Base-by-base conservation (phyloP, 169 alveolate genomes). In the Theileria orientalis region DNA sequence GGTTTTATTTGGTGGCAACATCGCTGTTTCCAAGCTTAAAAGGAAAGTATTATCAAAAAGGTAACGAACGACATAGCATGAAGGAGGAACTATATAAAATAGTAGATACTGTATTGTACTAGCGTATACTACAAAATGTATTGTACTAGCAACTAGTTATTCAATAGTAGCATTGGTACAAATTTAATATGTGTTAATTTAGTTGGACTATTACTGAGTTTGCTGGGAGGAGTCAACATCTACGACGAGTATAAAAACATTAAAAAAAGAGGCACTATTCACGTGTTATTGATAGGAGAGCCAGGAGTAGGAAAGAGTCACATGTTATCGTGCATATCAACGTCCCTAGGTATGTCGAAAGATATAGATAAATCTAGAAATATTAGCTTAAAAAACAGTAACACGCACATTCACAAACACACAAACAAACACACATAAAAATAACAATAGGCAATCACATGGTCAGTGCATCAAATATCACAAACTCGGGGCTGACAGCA, bases 401-500 rank as follows among this genome's bases (percentile, higher is more conserved):
- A 11, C 49, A 41, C 14, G 14, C 14, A 11, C 14, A 11, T 11
- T 41, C 49, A 41, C 14, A 41, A 41, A 41, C 8, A 8, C 14
- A 8, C 14, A 41, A 41, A 16, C 7, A 0, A 14, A 21, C 14
- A 33, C 25, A 49, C 25, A 49, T n/a, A n/a, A n/a, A 13, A 13
- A 49, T 49, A 21, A 5, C 29, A 3, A 83, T 68, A 21, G 82
- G 86, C 2, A 77, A 77, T 37, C 44, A 68, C 70, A 70, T 85
- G 30, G 73, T 85, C 3, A 76, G 93, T 68, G 97, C 97, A 11
- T 84, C 91, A 0, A 93, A 95, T 2, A 80, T 95, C 9, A 88
- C 96, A 19, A 86, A 92, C 27, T 94, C 95, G 19, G 98, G 98
- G 19, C 87, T 94, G 25, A 95, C 98, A 8, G 97, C 95, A 14